Conservation (phyloP, 106 monocot genomes). For the Dendrobium officinale region DNA sequence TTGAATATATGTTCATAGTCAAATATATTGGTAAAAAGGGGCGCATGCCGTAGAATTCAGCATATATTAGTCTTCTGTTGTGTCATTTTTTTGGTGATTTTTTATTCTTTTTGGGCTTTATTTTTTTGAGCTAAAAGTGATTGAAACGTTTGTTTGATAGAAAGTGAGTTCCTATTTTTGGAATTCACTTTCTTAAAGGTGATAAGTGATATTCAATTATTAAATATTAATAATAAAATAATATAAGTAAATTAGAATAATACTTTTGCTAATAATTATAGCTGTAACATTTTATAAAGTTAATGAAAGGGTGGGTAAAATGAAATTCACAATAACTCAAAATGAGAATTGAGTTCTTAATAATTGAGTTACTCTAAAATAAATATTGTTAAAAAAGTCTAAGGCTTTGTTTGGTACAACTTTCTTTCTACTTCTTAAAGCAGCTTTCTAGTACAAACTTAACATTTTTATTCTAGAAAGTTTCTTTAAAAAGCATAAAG, state of each 20-base stretch:
- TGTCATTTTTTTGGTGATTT: no score
- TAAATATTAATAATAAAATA: background rate
- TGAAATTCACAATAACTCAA: background rate
- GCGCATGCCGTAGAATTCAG: no score
- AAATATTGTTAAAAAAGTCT: background rate
- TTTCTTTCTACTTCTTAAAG: no score
- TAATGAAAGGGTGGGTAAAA: background rate
- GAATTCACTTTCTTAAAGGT: background rate
- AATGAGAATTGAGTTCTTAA: background rate
- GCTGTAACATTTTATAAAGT: background rate
- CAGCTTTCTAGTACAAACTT: no score
- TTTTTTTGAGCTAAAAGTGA: no score
- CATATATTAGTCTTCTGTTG: no score
- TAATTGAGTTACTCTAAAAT: background rate
- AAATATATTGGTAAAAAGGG: no score
- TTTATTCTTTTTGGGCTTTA: no score
- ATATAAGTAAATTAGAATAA: background rate
- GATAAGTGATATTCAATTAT: background rate
- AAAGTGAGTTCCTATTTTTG: background rate
- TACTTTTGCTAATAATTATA: background rate
- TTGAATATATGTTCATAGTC: background rate
- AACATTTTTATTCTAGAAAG: no score
- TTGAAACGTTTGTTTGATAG: background rate
- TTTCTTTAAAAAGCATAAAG: no score
- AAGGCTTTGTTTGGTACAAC: background rate